Conservation (phyloP, 371 early-diverging fungal species). For the Paraphysoderma sedebokerense region DNA sequence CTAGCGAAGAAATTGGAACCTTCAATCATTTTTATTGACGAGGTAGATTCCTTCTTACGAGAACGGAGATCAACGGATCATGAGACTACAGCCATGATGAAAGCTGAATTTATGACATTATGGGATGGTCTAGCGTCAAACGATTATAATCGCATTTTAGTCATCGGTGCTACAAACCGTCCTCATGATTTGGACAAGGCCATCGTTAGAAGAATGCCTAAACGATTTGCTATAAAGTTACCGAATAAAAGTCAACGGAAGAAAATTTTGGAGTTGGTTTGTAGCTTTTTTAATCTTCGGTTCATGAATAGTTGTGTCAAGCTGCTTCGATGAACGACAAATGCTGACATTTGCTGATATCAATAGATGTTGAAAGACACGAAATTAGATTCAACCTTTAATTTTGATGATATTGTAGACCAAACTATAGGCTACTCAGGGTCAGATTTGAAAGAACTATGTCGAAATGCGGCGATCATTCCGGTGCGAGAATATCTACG, state of each 20-base stretch:
- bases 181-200: slow-evolving; percentile 95
- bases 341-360: neutral
- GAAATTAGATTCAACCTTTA: slow-evolving; percentile 46
- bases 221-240: slow-evolving; percentile 70
- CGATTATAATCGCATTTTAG: slow-evolving; percentile 55
- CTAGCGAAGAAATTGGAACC: slow-evolving; percentile 88
- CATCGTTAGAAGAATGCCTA: slow-evolving; percentile 92
- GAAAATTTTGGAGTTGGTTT: slow-evolving; percentile 68
- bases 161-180: slow-evolving; percentile 87
- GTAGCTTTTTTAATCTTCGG: neutral
- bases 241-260: slow-evolving; percentile 78
- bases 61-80: slow-evolving; percentile 81
- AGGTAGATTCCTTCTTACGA: slow-evolving; percentile 90
- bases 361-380: slow-evolving; percentile 50
- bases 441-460: slow-evolving; percentile 90
- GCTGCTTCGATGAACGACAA: neutral
- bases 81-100: slow-evolving; percentile 93
- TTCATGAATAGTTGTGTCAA: neutral
- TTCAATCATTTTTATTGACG: slow-evolving; percentile 92
- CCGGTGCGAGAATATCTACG: slow-evolving; percentile 82
- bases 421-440: slow-evolving; percentile 79
- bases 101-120: slow-evolving; percentile 87
- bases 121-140: slow-evolving; percentile 92
- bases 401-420: slow-evolving; percentile 49
- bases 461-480: slow-evolving; percentile 87